Evolutionary conservation across 1,139 yeast species (phyloP), one percentile per base, ranked within the genome.

Genomic region (Hemisphaericaspora xylofermentans): DNA sequence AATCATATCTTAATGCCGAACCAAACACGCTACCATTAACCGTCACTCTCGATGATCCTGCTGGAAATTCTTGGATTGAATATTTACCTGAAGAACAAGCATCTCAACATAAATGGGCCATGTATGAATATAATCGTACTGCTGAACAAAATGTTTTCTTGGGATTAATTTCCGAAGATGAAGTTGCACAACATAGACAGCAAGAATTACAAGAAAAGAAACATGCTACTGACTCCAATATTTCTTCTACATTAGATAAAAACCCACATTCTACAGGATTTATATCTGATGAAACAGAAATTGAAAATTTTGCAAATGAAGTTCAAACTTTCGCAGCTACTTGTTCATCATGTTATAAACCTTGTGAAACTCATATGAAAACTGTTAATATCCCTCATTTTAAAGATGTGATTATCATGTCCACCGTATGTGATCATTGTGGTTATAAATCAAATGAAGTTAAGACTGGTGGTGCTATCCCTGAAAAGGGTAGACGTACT

Each of bases 381-480:
- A 80, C 91, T 29, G 96, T 94, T 22, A 83, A 88, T 58, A 94
- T 94, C 53, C 99, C 99, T 17, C 98, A 94, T 66, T 94, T 94
- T 74, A 91, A 89, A 65, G 98, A 94, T 53, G 99, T 94, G 35
- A 85, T 94, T 47, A 80, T 94, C 54, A 94, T 94, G 98, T 86
- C 95, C 40, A 93, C 98, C 0, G 84, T 80, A 1, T 94, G 99
- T 67, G 91, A 84, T 33, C 70, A 80, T 52, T 94, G 99, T 70
- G 98, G 98, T 27, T 94, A 87, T 69, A 93, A 88, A 67, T 88
- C 96, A 17, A 94, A 94, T 59, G 99, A 94, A 65, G 98, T 94
- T 51, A 93, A 91, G 69, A 94, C 98, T 4, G 99, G 99, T 44
- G 99, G 99, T 51, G 95, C 86, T 15, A 85, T 94, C 42, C 98